Conservation (phyloP, 2,329 filamentous ascomycete genomes). For the Karstenula rhodostoma region DNA sequence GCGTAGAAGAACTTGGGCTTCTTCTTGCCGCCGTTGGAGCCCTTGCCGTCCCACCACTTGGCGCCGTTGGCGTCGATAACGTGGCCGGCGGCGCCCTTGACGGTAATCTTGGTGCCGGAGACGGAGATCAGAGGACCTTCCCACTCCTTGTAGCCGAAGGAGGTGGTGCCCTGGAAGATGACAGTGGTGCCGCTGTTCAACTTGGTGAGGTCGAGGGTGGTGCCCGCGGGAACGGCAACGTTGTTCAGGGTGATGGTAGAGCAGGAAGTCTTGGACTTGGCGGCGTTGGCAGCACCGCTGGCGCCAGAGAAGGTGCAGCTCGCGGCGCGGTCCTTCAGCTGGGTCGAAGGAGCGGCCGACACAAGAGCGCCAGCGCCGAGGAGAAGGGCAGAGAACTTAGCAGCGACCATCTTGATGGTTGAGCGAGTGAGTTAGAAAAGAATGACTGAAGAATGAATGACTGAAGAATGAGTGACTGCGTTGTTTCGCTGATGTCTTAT, state of each 20-base stretch:
- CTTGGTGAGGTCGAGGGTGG: constrained; percentile 65
- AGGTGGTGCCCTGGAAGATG: constrained; percentile 71
- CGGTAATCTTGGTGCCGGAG: constrained; percentile 65
- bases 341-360: constrained; percentile 33
- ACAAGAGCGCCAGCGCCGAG: constrained; percentile 41
- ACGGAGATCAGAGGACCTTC: constrained; percentile 69
- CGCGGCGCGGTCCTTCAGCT: constrained; percentile 38
- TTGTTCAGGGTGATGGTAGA: constrained; percentile 62
- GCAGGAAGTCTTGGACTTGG: constrained; percentile 61
- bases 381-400: constrained; percentile 17
- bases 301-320: constrained; percentile 60
- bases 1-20: constrained; percentile 65
- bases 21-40: constrained; percentile 56
- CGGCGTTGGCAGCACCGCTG: constrained; percentile 59
- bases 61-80: constrained; percentile 65
- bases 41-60: constrained; percentile 60
- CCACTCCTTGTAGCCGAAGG: constrained; percentile 73
- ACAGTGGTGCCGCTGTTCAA: constrained; percentile 62
- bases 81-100: constrained; percentile 65
- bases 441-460: constrained; percentile 26
- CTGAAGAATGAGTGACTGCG: constrained; percentile 18
- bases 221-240: constrained; percentile 65
- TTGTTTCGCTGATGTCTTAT: constrained; percentile 5
- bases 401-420: constrained; percentile 21
- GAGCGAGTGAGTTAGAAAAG: constrained; percentile 26